Evolutionary conservation across 2,329 filamentous ascomycete species (phyloP).

Genomic region (Raffaelea albimanens): DNA sequence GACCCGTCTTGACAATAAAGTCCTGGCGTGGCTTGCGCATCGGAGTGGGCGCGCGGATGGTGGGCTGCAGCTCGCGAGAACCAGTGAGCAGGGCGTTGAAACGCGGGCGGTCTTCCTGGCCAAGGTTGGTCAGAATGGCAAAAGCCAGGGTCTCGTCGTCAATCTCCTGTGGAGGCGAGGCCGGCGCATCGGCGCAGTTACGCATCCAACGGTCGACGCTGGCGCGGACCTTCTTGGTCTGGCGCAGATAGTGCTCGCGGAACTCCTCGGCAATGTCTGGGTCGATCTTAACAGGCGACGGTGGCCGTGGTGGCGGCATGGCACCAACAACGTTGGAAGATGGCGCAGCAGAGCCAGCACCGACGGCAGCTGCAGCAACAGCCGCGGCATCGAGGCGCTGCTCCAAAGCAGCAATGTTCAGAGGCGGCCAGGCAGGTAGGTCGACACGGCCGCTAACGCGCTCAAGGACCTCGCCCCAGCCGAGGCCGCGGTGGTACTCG

Average conservation of each 20-base stretch:
- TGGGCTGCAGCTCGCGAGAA: conserved; percentile 44
- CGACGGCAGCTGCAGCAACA: conserved; percentile 9
- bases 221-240: conserved; percentile 86
- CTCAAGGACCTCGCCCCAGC: conserved; percentile 93
- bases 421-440: conserved; percentile 81
- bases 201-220: conserved; percentile 86
- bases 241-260: conserved; percentile 80
- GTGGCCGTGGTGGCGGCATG: conserved; percentile 43
- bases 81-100: conserved; percentile 73
- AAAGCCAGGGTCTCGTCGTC: conserved; percentile 92
- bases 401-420: conserved; percentile 58
- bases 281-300: conserved; percentile 66
- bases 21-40: conserved; percentile 57
- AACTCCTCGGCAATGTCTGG: conserved; percentile 93
- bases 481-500: conserved; percentile 62
- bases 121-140: conserved; percentile 82
- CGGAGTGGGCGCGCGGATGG: conserved; percentile 59
- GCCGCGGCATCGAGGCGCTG: conserved; percentile 48
- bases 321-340: conserved; percentile 34
- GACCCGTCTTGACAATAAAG: conserved; percentile 63
- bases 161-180: conserved; percentile 73
- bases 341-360: conserved; percentile 6
- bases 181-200: conserved; percentile 64
- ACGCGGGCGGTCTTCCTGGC: conserved; percentile 62
- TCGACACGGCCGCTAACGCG: conserved; percentile 83